phyloP scores from a whole-genome alignment of 306 rosid species.

The Quercus agrifolia region DNA sequence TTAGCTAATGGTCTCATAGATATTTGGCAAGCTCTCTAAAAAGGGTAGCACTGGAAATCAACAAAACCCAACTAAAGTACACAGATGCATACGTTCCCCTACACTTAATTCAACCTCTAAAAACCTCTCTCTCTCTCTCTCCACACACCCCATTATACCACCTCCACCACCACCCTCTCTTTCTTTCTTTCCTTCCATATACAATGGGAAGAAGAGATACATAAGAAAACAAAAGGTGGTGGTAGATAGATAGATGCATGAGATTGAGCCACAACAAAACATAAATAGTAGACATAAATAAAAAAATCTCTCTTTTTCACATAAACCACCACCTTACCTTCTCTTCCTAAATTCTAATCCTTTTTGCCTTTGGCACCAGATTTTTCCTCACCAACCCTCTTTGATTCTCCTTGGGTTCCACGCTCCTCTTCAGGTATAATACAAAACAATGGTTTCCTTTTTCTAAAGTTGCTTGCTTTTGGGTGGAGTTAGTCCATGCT shows the following conservation, averaged over 20 bases:
- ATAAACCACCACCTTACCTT: slow-evolving; percentile 48
- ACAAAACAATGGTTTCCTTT: slow-evolving; percentile 18
- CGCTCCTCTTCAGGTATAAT: slow-evolving; percentile 38
- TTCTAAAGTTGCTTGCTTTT: too few relatives aligned
- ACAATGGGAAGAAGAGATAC: slow-evolving; percentile 6
- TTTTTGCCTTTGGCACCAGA: slow-evolving; percentile 13
- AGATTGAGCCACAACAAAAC: slow-evolving; percentile 53
- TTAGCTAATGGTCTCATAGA: slow-evolving; percentile 3
- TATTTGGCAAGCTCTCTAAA: slow-evolving; percentile 16
- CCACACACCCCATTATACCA: slow-evolving; percentile 30
- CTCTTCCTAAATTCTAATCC: slow-evolving; percentile 36
- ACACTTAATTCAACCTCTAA: slow-evolving; percentile 14
- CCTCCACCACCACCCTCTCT: slow-evolving; percentile 33
- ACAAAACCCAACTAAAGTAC: slow-evolving; percentile 19
- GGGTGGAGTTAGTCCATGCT: slow-evolving; percentile 4
- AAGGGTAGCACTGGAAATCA: slow-evolving; percentile 53
- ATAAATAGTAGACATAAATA: slow-evolving; percentile 12
- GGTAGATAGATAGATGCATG: slow-evolving; percentile 59
- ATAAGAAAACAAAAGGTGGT: slow-evolving; percentile 71
- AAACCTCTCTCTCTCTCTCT: slow-evolving; percentile 31
- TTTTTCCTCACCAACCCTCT: slow-evolving; percentile 22
- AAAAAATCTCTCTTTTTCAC: slow-evolving; percentile 20
- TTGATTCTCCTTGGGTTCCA: slow-evolving; percentile 18
- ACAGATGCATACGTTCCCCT: slow-evolving; percentile 29
- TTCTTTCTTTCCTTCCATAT: background rate